Evolutionary conservation across 2,329 filamentous ascomycete species (phyloP).

Genomic region (Emergomyces orientalis): DNA sequence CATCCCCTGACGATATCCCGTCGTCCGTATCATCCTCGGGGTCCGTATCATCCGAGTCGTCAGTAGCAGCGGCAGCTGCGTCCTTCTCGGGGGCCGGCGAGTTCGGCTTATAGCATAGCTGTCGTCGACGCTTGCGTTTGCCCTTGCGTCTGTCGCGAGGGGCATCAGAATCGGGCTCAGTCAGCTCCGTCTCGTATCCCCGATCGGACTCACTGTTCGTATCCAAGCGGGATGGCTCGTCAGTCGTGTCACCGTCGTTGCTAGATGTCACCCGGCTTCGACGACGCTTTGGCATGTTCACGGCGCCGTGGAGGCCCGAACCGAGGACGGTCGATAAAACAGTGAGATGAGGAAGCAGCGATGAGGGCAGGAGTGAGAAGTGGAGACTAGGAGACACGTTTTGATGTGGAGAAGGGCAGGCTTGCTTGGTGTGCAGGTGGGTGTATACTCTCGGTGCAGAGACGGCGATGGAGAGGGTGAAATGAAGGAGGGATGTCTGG

Average conservation of each 20-base stretch:
- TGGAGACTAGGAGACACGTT: not conserved
- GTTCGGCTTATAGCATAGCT: not conserved
- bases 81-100: not conserved
- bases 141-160: not conserved
- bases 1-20: conserved; percentile 2
- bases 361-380: not conserved
- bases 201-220: conserved; percentile 1
- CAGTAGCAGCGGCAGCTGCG: not conserved
- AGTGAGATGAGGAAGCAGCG: too few species aligned
- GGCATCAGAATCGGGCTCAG: not conserved
- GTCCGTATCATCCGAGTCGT: not conserved
- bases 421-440: not conserved
- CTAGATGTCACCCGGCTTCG: not conserved
- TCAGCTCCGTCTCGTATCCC: conserved; percentile 3
- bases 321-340: not conserved
- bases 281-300: conserved; percentile 1
- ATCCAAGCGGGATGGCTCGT: not conserved
- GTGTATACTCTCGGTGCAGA: not conserved
- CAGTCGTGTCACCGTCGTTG: not conserved
- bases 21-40: conserved; percentile 2
- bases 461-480: not conserved
- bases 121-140: conserved; percentile 7
- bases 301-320: not conserved
- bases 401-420: not conserved
- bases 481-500: too few species aligned